phyloP scores from a whole-genome alignment of 768 basidiomycete genomes.

The Bullera alba region DNA sequence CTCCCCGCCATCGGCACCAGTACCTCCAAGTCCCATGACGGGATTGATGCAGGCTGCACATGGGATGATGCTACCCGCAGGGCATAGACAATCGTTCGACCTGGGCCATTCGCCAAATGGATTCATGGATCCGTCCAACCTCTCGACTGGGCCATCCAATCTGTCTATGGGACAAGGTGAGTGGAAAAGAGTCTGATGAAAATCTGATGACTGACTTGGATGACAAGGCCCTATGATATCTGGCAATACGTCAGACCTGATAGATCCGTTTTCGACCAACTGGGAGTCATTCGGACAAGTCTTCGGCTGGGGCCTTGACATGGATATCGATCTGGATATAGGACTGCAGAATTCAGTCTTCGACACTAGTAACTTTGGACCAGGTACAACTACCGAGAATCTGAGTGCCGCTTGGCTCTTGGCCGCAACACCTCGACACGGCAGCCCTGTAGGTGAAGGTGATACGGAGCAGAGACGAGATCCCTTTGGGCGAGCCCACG shows the following conservation, averaged over 20 bases:
- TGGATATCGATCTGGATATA: conserved; percentile 28
- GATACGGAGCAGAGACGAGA: conserved; percentile 11
- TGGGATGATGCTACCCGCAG: neutral
- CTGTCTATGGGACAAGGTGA: neutral
- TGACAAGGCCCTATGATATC: neutral
- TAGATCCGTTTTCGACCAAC: conserved; percentile 14
- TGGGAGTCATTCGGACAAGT: conserved; percentile 32
- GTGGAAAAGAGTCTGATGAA: neutral
- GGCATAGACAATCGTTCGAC: neutral
- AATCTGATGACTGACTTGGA: neutral
- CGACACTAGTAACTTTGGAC: conserved; percentile 19
- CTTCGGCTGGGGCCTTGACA: conserved; percentile 35
- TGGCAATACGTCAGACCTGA: neutral
- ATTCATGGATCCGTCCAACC: neutral
- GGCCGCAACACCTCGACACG: conserved; percentile 21
- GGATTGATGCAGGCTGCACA: neutral
- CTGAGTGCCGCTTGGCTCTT: conserved; percentile 34
- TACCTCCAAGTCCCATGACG: neutral
- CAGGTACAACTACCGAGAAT: conserved; percentile 29
- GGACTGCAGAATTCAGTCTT: conserved; percentile 26
- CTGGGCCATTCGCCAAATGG: neutral
- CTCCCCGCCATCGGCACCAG: no score
- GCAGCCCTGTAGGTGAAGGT: conserved; percentile 23
- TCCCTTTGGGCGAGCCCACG: conserved; percentile 28
- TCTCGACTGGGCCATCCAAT: neutral